phyloP scores from a whole-genome alignment of 345 rosid genomes.

The Linum usitatissimum region DNA sequence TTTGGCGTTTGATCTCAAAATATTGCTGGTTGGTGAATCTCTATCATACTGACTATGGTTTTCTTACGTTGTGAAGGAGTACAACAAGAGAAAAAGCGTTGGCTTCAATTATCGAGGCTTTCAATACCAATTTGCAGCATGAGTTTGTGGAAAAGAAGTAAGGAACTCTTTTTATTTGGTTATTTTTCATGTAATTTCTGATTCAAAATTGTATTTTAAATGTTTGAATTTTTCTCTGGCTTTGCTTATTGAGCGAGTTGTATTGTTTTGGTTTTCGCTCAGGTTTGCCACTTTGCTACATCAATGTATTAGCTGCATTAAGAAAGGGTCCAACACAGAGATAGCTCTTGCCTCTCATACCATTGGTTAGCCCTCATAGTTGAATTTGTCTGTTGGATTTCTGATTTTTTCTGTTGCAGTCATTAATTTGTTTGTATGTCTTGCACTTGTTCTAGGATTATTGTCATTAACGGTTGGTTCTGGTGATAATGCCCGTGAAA shows the following conservation, averaged over 20 bases:
- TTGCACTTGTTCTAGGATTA: slow-evolving; percentile 39
- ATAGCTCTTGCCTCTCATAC: slow-evolving; percentile 57
- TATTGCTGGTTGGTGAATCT: background rate
- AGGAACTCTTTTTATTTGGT: slow-evolving; percentile 10
- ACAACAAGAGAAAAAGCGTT: slow-evolving; percentile 81
- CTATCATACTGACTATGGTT: slow-evolving; percentile 7
- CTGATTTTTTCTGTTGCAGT: background rate
- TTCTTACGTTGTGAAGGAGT: slow-evolving; percentile 38
- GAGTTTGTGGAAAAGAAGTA: slow-evolving; percentile 79
- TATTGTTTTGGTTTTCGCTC: slow-evolving; percentile 9
- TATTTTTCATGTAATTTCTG: background rate
- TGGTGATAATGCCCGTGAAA: slow-evolving; percentile 50
- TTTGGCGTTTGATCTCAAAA: background rate
- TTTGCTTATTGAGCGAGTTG: too few species aligned
- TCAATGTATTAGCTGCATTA: slow-evolving; percentile 52
- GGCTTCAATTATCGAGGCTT: slow-evolving; percentile 54
- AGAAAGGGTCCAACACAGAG: slow-evolving; percentile 68
- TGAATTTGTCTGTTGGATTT: background rate
- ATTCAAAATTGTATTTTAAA: too few species aligned
- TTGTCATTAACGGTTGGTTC: slow-evolving; percentile 72
- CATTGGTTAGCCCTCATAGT: slow-evolving; percentile 38
- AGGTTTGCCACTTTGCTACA: slow-evolving; percentile 84
- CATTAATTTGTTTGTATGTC: background rate
- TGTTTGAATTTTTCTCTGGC: background rate
- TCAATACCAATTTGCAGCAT: slow-evolving; percentile 53